A percentile compares a stretch with the other conserved stretches of the same genome.
Evolutionary conservation across 371 early-diverging fungal species (phyloP).

Genomic region (Syncephalastrum sp.): DNA sequence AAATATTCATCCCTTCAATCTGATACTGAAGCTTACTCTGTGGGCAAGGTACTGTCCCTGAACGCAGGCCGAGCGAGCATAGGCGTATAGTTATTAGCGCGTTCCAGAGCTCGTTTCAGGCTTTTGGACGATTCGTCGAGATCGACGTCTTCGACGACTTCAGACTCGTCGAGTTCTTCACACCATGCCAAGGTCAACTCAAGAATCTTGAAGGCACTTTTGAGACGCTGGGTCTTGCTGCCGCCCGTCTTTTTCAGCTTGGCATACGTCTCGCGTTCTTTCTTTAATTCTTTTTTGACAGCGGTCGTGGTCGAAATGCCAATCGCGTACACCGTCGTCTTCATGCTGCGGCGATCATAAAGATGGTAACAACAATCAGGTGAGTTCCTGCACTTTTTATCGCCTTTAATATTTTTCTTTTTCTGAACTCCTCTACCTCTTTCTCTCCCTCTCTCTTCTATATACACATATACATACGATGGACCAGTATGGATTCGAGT

Average conservation of each 20-base stretch:
- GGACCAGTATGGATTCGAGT: slow-evolving; percentile 49
- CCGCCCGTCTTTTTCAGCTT: background rate
- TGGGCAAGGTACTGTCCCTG: too few relatives aligned
- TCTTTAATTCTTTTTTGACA: slow-evolving; percentile 1
- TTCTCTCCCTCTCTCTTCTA: too few relatives aligned
- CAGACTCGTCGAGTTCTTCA: too few relatives aligned
- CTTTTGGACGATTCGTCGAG: too few relatives aligned
- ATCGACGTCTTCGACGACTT: too few relatives aligned
- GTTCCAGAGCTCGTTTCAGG: too few relatives aligned
- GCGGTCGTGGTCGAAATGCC: background rate
- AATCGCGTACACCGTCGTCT: slow-evolving; percentile 2
- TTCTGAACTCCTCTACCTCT: background rate
- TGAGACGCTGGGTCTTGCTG: background rate
- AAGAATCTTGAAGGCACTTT: too few relatives aligned
- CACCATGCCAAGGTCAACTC: too few relatives aligned
- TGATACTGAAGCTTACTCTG: too few relatives aligned
- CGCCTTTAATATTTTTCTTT: background rate
- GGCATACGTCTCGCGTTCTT: background rate
- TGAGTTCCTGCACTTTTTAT: background rate
- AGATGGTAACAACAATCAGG: background rate
- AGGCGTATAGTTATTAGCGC: too few relatives aligned
- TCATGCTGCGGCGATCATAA: background rate
- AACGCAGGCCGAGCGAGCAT: too few relatives aligned
- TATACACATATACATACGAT: slow-evolving; percentile 8
- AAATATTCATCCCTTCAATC: too few relatives aligned